A percentile compares a stretch with the other conserved stretches of the same genome.
phyloP scores from a whole-genome alignment of 805 yeast species.

The Candida khao-thaluensis region DNA sequence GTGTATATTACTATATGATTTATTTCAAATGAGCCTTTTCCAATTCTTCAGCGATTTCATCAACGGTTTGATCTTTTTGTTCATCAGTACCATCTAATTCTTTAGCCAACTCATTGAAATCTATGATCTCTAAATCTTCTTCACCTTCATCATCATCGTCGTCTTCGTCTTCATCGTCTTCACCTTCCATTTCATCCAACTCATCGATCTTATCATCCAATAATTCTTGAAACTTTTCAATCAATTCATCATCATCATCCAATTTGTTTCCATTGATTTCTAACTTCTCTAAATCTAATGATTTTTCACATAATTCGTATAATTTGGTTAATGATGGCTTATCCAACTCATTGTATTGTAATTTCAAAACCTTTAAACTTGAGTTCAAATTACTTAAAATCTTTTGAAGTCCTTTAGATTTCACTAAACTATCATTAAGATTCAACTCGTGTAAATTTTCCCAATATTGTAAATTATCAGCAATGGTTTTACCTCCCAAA shows the following conservation, averaged over 20 bases:
- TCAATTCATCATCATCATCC: constrained; percentile 76
- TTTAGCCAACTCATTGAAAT: constrained; percentile 47
- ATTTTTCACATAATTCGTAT: constrained; percentile 50
- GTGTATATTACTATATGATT: too few species aligned
- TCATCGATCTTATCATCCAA: constrained; percentile 82
- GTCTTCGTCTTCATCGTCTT: constrained; percentile 65
- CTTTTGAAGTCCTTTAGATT: constrained; percentile 68
- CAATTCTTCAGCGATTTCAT: constrained; percentile 57
- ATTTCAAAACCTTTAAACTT: constrained; percentile 9
- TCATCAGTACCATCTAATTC: constrained; percentile 53
- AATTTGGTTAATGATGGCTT: constrained; percentile 61
- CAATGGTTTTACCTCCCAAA: constrained; percentile 57
- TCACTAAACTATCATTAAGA: constrained; percentile 85
- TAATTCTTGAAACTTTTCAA: constrained; percentile 58
- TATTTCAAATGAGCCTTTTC: constrained; percentile 52
- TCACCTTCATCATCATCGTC: constrained; percentile 54
- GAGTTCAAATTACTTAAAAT: constrained; percentile 21
- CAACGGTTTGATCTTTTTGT: constrained; percentile 47
- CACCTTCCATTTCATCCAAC: constrained; percentile 90
- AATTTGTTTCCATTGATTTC: constrained; percentile 94
- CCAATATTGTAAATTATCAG: constrained; percentile 59
- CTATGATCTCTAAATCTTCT: constrained; percentile 44
- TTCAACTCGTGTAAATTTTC: constrained; percentile 68
- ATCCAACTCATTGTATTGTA: constrained; percentile 30
- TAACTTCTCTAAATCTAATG: constrained; percentile 61